Base-by-base conservation (phyloP, 768 basidiomycete species). In the Leucocoprinus sp. region DNA sequence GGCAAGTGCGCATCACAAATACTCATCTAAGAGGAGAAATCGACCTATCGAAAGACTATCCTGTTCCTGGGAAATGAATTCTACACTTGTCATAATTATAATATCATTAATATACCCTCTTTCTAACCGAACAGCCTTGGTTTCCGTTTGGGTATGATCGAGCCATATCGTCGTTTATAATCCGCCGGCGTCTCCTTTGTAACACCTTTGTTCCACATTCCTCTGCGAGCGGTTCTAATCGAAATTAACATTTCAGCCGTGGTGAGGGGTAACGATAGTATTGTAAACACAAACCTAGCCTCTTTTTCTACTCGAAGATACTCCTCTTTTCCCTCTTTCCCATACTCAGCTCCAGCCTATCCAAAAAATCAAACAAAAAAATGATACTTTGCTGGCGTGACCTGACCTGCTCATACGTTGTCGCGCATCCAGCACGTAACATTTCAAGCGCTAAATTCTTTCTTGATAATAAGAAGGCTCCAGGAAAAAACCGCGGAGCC, bases 11-110 rank as follows among this genome's bases (percentile, higher is more conserved):
- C 55, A 80, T 95, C 54, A 93, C 90, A 29, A 96, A 95, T 55
- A 80, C 84, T 2, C 92, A 95, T 68, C 64, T 93, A 60, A 86
- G 78, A 57, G 85, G 81, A 15, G 80, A 84, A 55, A 84, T 96
- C 67, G 92, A 95, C 63, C 63, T 95, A 40, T 80, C 82, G 36
- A 76, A 76, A 51, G 87, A 91, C 56, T 89, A 78, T 60, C 63
- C 62, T 34, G 61, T 62, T 37, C 65, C 67, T 35, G 61, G 62
- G 19, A 69, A 69, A 54, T 67, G 17, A 43, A 11, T 27, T 14
- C 7, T 4, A 8, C 15, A 2, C 28, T 31, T 17, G n/a, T n/a
- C n/a, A n/a, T n/a, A n/a, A n/a, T n/a, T n/a, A n/a, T n/a, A n/a
- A n/a, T n/a, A n/a, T n/a, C n/a, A n/a, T n/a, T n/a, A n/a, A n/a